A percentile compares a stretch with the other conserved stretches of the same genome.
These are phyloP conservation scores for Arctium minus DNA, from an alignment of 129 eudicot species.

Conservation along the genomic window DNA sequence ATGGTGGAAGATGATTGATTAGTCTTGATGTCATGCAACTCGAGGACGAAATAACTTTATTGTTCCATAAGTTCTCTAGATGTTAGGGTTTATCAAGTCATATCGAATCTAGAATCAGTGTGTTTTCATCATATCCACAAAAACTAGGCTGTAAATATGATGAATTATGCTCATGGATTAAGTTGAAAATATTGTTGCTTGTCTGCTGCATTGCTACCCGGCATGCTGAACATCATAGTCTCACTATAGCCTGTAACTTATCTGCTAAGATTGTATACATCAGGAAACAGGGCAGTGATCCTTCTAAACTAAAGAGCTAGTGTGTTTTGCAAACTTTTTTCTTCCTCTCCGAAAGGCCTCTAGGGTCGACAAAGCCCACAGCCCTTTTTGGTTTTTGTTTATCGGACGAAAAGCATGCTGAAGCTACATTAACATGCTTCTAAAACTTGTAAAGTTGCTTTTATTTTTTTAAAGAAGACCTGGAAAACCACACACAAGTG, in stretches of 20 bases:
- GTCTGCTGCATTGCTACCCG: background rate
- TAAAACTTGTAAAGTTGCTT: background rate
- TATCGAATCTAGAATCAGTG: background rate
- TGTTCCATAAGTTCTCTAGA: background rate
- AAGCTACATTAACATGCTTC: background rate
- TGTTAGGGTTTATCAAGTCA: background rate
- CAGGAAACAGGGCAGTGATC: slow-evolving; percentile 4
- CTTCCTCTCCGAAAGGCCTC: background rate
- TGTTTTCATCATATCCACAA: background rate
- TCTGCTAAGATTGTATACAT: background rate
- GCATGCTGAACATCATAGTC: slow-evolving; percentile 12
- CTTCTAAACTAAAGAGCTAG: background rate
- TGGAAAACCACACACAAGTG: background rate
- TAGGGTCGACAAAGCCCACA: background rate
- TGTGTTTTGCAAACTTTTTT: background rate
- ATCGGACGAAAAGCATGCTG: background rate
- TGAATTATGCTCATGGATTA: slow-evolving; percentile 1
- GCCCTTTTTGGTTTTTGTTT: background rate
- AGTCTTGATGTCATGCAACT: background rate
- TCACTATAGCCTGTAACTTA: background rate
- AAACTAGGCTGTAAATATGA: slow-evolving; percentile 1
- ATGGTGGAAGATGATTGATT: background rate
- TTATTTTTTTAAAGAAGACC: background rate
- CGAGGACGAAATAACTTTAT: background rate
- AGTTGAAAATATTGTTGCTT: slow-evolving; percentile 13